Conservation (phyloP, 306 rosid genomes). For the Spatholobus suberectus region DNA sequence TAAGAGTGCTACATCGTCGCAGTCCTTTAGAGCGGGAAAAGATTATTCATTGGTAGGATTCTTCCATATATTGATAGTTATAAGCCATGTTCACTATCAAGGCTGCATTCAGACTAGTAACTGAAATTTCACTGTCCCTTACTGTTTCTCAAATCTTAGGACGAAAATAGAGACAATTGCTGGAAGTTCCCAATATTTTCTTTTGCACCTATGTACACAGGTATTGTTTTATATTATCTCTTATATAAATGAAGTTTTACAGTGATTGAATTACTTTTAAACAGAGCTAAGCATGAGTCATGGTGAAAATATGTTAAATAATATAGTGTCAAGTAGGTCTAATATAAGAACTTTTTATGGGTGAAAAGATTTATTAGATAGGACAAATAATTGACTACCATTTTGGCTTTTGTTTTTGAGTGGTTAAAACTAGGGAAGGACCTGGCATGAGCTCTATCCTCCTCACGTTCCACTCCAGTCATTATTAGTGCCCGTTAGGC, state of each 20-base stretch:
- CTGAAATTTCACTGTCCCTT: constrained; percentile 20
- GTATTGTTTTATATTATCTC: constrained; percentile 46
- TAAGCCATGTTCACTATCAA: constrained; percentile 20
- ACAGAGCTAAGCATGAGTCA: neutral
- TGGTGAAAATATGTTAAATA: neutral
- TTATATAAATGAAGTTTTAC: neutral
- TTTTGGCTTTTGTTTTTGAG: neutral
- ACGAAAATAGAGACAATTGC: constrained; percentile 76
- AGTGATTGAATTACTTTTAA: constrained; percentile 6
- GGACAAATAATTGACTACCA: neutral
- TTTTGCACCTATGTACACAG: constrained; percentile 92
- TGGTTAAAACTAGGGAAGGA: neutral
- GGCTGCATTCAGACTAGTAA: constrained; percentile 17
- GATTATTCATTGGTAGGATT: constrained; percentile 83
- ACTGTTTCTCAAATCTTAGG: constrained; percentile 59
- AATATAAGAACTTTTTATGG: constrained; percentile 25
- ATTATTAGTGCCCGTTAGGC: neutral
- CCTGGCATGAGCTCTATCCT: neutral
- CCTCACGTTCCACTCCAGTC: neutral
- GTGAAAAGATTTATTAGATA: constrained; percentile 1
- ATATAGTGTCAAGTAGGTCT: constrained; percentile 7
- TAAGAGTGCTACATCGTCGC: constrained; percentile 96
- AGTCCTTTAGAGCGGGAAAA: constrained; percentile 94
- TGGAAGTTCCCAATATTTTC: constrained; percentile 88
- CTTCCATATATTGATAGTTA: constrained; percentile 22